Percentiles rank a stretch among this genome's conserved stretches.
phyloP scores from a whole-genome alignment of 352 stramenopile species.

The Globisporangium orthogonon region DNA sequence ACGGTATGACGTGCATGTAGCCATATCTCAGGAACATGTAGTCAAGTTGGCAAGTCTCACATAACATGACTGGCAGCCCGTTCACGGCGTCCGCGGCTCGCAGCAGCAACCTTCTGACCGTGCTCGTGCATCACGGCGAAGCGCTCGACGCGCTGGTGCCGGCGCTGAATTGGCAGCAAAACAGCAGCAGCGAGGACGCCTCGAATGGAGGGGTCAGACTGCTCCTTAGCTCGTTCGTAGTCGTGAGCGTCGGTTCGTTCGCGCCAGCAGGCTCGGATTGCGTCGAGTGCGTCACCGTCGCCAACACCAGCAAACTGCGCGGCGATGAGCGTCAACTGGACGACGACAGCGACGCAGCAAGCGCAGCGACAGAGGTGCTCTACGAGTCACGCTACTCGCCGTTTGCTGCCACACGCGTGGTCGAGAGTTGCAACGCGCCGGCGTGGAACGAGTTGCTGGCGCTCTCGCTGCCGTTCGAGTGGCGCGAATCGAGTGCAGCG shows the following conservation, averaged over 20 bases:
- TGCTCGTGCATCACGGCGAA: slow-evolving; percentile 51
- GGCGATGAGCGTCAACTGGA: background rate
- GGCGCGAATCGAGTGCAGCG: slow-evolving; percentile 14
- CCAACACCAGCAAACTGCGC: slow-evolving; percentile 6
- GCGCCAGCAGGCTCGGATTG: background rate
- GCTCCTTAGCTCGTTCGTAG: slow-evolving; percentile 19
- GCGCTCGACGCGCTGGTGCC: slow-evolving; percentile 18
- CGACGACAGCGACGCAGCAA: slow-evolving; percentile 9
- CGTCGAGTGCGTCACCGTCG: slow-evolving; percentile 7
- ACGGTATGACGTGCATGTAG: slow-evolving; percentile 13
- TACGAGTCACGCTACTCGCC: slow-evolving; percentile 52
- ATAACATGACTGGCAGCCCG: slow-evolving; percentile 16
- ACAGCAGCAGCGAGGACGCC: background rate
- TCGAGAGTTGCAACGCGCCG: slow-evolving; percentile 24
- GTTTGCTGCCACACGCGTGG: slow-evolving; percentile 58
- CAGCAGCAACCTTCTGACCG: slow-evolving; percentile 32
- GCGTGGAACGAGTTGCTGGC: slow-evolving; percentile 70
- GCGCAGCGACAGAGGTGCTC: slow-evolving; percentile 1
- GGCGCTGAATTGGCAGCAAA: background rate
- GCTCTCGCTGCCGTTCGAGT: slow-evolving; percentile 40
- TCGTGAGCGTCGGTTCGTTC: slow-evolving; percentile 21
- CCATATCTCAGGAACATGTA: background rate
- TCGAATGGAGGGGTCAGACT: background rate
- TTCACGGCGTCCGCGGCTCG: slow-evolving; percentile 40
- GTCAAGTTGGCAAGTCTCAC: background rate